phyloP scores from a whole-genome alignment of 805 yeast genomes.

The Huiozyma sinensis region DNA sequence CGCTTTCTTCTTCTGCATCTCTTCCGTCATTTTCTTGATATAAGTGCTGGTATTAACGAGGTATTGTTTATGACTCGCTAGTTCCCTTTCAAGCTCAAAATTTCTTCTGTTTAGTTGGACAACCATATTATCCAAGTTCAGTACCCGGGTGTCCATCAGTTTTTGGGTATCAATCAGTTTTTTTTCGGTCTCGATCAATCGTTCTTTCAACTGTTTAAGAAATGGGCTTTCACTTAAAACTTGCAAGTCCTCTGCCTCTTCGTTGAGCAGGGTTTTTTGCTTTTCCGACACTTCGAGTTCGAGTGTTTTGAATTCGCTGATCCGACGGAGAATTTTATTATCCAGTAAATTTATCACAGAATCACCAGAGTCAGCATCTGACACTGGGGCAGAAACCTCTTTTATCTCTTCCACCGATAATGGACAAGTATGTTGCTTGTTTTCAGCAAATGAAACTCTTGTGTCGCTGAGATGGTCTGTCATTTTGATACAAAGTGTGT shows the following conservation, averaged over 20 bases:
- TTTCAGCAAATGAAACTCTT: too few species aligned
- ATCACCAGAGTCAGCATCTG: too few species aligned
- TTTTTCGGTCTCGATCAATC: slow-evolving; percentile 1
- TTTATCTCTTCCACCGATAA: too few species aligned
- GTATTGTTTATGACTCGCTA: slow-evolving; percentile 1
- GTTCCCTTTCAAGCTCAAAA: not conserved
- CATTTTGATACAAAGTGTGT: slow-evolving; percentile 1
- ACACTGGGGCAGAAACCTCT: too few species aligned
- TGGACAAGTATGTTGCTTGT: too few species aligned
- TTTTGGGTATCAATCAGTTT: slow-evolving; percentile 5
- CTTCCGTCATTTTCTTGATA: slow-evolving; percentile 1
- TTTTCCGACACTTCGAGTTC: not conserved
- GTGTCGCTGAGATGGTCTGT: not conserved
- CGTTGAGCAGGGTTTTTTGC: not conserved
- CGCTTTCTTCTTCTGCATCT: too few species aligned
- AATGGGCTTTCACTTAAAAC: slow-evolving; percentile 8
- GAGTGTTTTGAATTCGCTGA: slow-evolving; percentile 1
- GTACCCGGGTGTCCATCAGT: slow-evolving; percentile 3
- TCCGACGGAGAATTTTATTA: not conserved
- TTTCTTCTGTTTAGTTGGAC: not conserved
- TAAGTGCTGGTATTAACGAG: slow-evolving; percentile 1
- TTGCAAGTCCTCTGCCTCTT: not conserved
- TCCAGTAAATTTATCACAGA: too few species aligned
- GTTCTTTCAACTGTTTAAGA: slow-evolving; percentile 5
- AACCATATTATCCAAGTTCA: slow-evolving; percentile 5